A percentile compares a stretch with the other conserved stretches of the same genome.
Conservation (phyloP, 768 basidiomycete genomes). For the Podaxis pistillaris region DNA sequence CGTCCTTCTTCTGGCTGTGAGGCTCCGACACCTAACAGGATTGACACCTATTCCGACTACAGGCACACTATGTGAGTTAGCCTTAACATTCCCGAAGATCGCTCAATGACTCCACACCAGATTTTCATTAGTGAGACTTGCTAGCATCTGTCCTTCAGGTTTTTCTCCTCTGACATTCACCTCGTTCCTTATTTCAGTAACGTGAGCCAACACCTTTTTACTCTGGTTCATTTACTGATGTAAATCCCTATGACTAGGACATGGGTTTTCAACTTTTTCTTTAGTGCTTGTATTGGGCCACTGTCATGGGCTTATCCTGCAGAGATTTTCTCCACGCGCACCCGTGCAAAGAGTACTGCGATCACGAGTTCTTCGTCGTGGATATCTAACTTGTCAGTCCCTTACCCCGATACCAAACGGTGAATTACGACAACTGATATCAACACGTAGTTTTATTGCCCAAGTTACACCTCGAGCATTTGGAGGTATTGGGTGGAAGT, state of each 20-base stretch:
- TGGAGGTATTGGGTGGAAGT: constrained; percentile 40
- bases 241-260: constrained; percentile 25
- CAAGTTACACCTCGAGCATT: constrained; percentile 44
- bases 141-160: background rate
- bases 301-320: constrained; percentile 46
- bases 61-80: constrained; percentile 38
- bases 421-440: background rate
- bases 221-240: background rate
- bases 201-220: constrained; percentile 1
- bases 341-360: constrained; percentile 43
- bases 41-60: background rate
- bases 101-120: constrained; percentile 16
- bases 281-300: constrained; percentile 43
- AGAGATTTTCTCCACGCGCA: constrained; percentile 43
- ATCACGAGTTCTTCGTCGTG: constrained; percentile 43
- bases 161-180: background rate
- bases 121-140: constrained; percentile 39
- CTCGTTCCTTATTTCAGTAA: background rate
- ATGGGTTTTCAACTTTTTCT: constrained; percentile 49
- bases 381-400: constrained; percentile 41
- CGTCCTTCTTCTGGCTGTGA: background rate
- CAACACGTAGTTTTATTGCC: constrained; percentile 36
- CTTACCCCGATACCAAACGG: background rate
- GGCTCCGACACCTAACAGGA: background rate
- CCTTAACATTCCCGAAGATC: background rate